Evolutionary conservation across 2,329 filamentous ascomycete species (phyloP), one percentile per base, ranked within the genome.

Genomic region (Trichoderma simmonsii): DNA sequence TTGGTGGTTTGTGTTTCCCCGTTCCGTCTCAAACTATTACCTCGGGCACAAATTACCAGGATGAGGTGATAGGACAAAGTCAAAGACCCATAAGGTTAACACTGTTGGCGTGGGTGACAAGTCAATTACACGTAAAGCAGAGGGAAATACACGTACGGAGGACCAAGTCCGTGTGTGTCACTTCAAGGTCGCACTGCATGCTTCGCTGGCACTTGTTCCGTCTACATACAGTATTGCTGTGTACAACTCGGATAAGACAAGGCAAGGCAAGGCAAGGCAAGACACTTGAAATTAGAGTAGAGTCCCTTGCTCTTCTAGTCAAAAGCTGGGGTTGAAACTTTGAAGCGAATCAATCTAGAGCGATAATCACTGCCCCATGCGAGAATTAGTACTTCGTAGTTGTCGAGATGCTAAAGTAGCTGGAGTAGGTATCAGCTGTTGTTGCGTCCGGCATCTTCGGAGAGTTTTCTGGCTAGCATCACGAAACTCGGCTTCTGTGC

Each of bases 391-490:
- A 21, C 8, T 21, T 15, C 3, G 34, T 3, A 51, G 43, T 51
- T 51, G 26, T 57, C 12, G 24, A 26, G 54, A 57, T 30, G 54
- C 24, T 9, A 30, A 57, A 24, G 36, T 24, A 21, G 43, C 9
- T 54, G 9, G n/a, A 24, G n/a, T 36, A 21, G n/a, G n/a, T 21
- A 51, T 51, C 18, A 51, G 30, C 43, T 30, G 32, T 59, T 57
- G 32, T 59, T 57, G 32, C 32, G 30, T 39, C 43, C 67, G 67
- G 67, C 67, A 28, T 63, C 67, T 7, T 70, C 67, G 67, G 67
- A 70, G 67, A 63, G 67, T 56, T 63, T 65, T 66, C n/a, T 54
- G 26, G 28, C 32, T 34, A 54, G 59, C 54, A 48, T 15, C 11
- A 48, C 36, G 39, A 28, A 36, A 36, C 64, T 34, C 36, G 28